These are phyloP conservation scores for Chaetomium sp. DNA, from an alignment of 2,329 filamentous ascomycete species.

Conservation along the genomic window DNA sequence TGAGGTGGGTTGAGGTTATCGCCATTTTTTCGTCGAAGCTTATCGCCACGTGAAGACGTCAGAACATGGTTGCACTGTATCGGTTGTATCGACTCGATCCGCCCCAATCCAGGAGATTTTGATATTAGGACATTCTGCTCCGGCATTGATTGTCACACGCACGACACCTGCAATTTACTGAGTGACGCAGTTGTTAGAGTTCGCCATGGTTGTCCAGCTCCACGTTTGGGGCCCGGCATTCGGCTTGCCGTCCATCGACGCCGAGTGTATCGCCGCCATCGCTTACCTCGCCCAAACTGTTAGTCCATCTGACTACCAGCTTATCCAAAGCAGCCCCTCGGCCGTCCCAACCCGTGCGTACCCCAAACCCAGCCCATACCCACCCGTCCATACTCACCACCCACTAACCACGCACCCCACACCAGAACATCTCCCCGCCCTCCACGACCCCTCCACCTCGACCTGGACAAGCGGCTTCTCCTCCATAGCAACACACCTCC, in stretches of 20 bases:
- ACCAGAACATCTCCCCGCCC: constrained; percentile 57
- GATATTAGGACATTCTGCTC: background rate
- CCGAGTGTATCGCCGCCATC: constrained; percentile 84
- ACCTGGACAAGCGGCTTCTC: constrained; percentile 63
- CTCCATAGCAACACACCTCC: constrained; percentile 62
- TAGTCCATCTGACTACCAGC: constrained; percentile 62
- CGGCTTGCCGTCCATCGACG: constrained; percentile 83
- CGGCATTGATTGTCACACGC: background rate
- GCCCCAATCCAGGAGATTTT: background rate
- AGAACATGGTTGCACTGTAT: constrained; percentile 8
- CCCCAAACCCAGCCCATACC: constrained; percentile 34
- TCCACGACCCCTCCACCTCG: constrained; percentile 52
- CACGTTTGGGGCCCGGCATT: constrained; percentile 92
- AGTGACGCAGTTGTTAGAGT: background rate
- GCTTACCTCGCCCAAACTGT: constrained; percentile 71
- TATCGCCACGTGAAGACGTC: constrained; percentile 33
- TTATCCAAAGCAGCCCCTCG: constrained; percentile 72
- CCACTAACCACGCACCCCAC: constrained; percentile 8
- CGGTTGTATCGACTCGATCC: background rate
- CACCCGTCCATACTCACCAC: constrained; percentile 28
- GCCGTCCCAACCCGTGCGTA: constrained; percentile 67
- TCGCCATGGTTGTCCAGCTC: constrained; percentile 55
- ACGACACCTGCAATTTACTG: background rate
- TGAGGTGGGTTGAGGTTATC: constrained; percentile 25
- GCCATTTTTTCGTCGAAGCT: constrained; percentile 8